A percentile compares a stretch with the other conserved stretches of the same genome.
phyloP scores from a whole-genome alignment of 176 grass and related monocot species.

The Calamus simplicifolius region DNA sequence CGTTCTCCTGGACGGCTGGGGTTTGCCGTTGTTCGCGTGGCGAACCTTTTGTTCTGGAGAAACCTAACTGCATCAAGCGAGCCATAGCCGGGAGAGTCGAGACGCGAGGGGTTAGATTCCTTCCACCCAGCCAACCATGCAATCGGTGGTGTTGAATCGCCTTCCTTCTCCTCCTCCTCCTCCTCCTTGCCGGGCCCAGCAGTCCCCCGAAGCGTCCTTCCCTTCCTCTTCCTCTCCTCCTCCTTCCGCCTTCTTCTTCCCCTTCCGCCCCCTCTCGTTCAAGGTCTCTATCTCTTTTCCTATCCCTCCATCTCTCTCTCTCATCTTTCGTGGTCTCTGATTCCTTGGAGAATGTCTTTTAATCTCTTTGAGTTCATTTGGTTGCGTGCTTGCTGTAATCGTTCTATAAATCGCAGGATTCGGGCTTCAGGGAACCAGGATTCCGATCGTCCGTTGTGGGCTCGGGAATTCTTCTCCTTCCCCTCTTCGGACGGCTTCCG shows the following conservation, averaged over 20 bases:
- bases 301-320: background rate
- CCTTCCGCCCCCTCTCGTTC: constrained; percentile 15
- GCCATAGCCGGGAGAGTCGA: background rate
- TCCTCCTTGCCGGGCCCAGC: constrained; percentile 16
- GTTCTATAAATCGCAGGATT: constrained; percentile 19
- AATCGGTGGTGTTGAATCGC: constrained; percentile 32
- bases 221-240: constrained; percentile 14
- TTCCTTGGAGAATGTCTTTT: background rate
- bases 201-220: constrained; percentile 36
- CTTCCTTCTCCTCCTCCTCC: constrained; percentile 22
- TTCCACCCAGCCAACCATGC: constrained; percentile 26
- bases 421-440: constrained; percentile 13
- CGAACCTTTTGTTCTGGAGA: background rate
- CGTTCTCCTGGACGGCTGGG: too few species aligned
- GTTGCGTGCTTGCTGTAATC: background rate
- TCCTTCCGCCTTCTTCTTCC: constrained; percentile 19
- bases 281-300: background rate
- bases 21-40: too few species aligned
- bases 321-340: background rate
- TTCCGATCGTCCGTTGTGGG: background rate
- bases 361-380: background rate
- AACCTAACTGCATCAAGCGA: too few species aligned
- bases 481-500: background rate
- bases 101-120: background rate
- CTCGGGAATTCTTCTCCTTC: constrained; percentile 3